Base-by-base conservation (phyloP, 2,329 filamentous ascomycete genomes). In the Apiospora malaysiana region DNA sequence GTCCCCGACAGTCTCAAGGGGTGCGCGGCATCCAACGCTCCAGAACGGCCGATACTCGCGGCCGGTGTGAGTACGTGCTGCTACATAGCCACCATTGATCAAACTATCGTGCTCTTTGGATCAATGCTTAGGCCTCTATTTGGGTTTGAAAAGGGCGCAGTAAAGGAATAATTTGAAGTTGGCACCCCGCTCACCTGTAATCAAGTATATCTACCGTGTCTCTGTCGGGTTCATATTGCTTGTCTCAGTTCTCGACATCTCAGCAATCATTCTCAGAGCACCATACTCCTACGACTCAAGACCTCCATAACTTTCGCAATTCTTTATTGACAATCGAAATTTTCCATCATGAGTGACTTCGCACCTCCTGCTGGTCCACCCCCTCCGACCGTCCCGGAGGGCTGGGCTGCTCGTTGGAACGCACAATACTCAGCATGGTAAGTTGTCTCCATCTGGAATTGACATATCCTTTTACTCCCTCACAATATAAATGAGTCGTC, bases 371-470 rank as follows among this genome's bases (percentile, higher is more conserved):
- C 82, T 37, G 87, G 87, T 27, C 88, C 88, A 66, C 87, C 88
- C 73, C 87, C 88, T 66, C 87, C 87, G 71, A 85, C 83, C 78
- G 86, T 88, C 1, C 94, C 93, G 1, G 91, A 93, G 77, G 94
- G 94, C 76, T 97, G 93, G 93, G 91, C 93, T 77, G 92, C 91
- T 16, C 89, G 94, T 74, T 97, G 91, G 89, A 96, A 97, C 81
- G 90, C 92, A 0, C 91, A 95, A 78, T 97, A 97, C 84, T 91
- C 92, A 77, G 92, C 95, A 87, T 97, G 93, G 77, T 77, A 66
- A 68, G n/a, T 68, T 18, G 47, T 4, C 42, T 45, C 12, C 2
- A 45, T 45, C 14, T 25, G 10, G 16, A 3, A 1, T 21, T 37
- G 7, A 16, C 10, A 69, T 23, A 6, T 18, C 14, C 18, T 2